Evolutionary conservation across 2,329 filamentous ascomycete genomes (phyloP).

Genomic region (Helicocarpus griseus): DNA sequence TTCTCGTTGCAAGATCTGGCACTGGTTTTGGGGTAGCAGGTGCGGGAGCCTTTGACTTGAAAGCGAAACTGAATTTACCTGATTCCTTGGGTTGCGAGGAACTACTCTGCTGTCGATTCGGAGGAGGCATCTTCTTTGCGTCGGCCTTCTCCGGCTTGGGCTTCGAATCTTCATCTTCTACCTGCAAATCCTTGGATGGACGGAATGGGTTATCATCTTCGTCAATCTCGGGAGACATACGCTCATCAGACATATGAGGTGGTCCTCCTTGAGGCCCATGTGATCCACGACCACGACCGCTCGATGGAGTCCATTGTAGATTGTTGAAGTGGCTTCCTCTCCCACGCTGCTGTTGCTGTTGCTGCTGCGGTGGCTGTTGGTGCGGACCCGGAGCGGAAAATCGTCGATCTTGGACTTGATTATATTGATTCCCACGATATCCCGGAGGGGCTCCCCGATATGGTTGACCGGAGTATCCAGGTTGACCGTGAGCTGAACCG

Average conservation of each 20-base stretch:
- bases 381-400: constrained; percentile 36
- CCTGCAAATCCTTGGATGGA: constrained; percentile 54
- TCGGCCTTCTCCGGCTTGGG: constrained; percentile 29
- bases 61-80: constrained; percentile 82
- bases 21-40: constrained; percentile 43
- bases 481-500: constrained; percentile 48
- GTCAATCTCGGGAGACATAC: constrained; percentile 29
- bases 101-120: constrained; percentile 44
- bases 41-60: constrained; percentile 66
- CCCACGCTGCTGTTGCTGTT: constrained; percentile 38
- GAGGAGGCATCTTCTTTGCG: constrained; percentile 46
- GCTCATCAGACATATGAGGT: constrained; percentile 23
- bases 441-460: constrained; percentile 45
- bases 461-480: constrained; percentile 39
- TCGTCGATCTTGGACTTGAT: constrained; percentile 35
- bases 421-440: constrained; percentile 53
- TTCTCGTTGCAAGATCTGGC: constrained; percentile 39
- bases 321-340: constrained; percentile 54
- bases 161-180: constrained; percentile 52
- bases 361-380: neutral
- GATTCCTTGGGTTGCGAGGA: constrained; percentile 42
- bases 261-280: constrained; percentile 25
- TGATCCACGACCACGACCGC: constrained; percentile 39
- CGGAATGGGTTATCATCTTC: constrained; percentile 54
- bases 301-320: constrained; percentile 59